Evolutionary conservation across 208 protist genomes (phyloP), one percentile per base, ranked within the genome.

Genomic region (Acanthamoeba divionensis): DNA sequence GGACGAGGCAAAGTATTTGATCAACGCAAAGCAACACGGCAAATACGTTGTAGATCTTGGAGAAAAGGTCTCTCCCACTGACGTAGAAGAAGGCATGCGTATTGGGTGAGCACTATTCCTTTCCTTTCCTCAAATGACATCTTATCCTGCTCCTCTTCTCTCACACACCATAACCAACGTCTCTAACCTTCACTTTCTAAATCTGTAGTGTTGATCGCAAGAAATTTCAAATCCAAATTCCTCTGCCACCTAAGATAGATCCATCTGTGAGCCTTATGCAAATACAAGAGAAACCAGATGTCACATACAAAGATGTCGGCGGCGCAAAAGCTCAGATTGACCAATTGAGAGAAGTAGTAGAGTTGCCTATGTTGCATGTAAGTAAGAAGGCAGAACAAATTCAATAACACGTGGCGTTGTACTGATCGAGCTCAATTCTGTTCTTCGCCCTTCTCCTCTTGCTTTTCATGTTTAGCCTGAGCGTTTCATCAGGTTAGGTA

Each of bases 1-100:
- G 31, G 94, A 95, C 33, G 94, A 98, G 47, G 95, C 98, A 12
- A 98, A 98, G 90, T 99, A 99, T 90, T 95, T 99, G 69, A 98
- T 99, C 90, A 98, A 97, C 92, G 97, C 99, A 65, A 97, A 97
- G 89, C 97, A 99, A 83, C 96, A 98, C 67, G 98, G 98, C 24
- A 99, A 99, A 95, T 99, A 99, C 95, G 99, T 99, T 1, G 99
- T 99, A 36, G 98, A 96, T n/a, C 96, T 99, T 7, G 98, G 98
- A 57, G 98, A 99, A 66, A 96, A 98, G 47, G 97, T 99, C 9
- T 96, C 98, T 5, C 98, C 98, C 33, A 98, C 98, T 38, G 99
- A 99, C 93, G 99, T 99, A 90, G 99, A 99, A 93, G 99, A 99
- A 95, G 98, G 97, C 52, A 99, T 99, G 98, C 97, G 99, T 69